Percentiles rank a stretch among this genome's conserved stretches.
phyloP scores from a whole-genome alignment of 116 monocot genomes.

The Zostera marina region DNA sequence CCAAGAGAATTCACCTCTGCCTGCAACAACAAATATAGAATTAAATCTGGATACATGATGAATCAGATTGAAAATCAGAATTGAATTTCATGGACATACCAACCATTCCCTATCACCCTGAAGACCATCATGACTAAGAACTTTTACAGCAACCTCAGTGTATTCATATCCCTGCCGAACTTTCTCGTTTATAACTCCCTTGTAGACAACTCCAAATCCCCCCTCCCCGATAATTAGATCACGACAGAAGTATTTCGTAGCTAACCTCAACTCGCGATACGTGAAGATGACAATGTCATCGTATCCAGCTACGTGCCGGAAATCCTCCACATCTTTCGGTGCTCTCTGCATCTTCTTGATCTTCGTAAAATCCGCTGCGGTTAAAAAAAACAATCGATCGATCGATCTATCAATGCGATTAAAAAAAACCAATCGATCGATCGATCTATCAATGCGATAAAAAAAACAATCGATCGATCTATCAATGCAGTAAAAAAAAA shows the following conservation, averaged over 20 bases:
- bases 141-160: slow-evolving; percentile 74
- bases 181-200: slow-evolving; percentile 60
- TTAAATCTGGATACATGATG: background rate
- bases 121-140: slow-evolving; percentile 63
- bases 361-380: slow-evolving; percentile 5
- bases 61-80: background rate
- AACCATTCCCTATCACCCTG: slow-evolving; percentile 97
- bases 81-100: slow-evolving; percentile 18
- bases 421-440: too few species aligned
- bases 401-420: too few species aligned
- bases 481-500: too few species aligned
- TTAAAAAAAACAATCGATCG: too few species aligned
- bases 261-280: slow-evolving; percentile 13
- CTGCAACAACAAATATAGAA: slow-evolving; percentile 10
- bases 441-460: too few species aligned
- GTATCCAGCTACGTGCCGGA: slow-evolving; percentile 6
- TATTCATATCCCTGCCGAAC: slow-evolving; percentile 44
- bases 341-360: background rate
- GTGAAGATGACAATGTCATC: slow-evolving; percentile 6
- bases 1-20: slow-evolving; percentile 93
- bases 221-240: slow-evolving; percentile 81
- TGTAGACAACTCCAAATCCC: slow-evolving; percentile 87
- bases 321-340: slow-evolving; percentile 11
- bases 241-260: slow-evolving; percentile 56
- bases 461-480: too few species aligned